Evolutionary conservation across 2,329 filamentous ascomycete genomes (phyloP).

Genomic region (Colletotrichum karsti): DNA sequence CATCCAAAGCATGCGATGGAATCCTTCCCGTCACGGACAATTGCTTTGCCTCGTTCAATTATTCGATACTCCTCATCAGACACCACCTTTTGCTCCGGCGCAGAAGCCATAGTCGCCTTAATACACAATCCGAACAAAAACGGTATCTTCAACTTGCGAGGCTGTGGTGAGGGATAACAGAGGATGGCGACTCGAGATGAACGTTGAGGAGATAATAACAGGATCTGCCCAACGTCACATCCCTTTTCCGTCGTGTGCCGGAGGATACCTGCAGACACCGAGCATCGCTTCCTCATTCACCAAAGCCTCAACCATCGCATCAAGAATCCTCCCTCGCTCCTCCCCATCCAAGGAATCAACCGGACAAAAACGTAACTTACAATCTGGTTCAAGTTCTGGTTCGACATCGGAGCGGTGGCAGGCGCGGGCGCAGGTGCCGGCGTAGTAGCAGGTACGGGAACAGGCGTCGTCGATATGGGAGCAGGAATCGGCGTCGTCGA

Average conservation of each 20-base stretch:
- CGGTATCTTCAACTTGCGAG: background rate
- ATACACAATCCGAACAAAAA: too few species aligned
- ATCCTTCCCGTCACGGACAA: background rate
- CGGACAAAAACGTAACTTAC: conserved; percentile 63
- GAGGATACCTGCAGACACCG: too few species aligned
- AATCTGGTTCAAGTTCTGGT: conserved; percentile 95
- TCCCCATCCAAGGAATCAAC: background rate
- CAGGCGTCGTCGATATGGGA: conserved; percentile 35
- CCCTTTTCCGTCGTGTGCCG: background rate
- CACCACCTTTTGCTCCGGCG: too few species aligned
- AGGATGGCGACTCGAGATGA: too few species aligned
- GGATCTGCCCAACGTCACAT: too few species aligned
- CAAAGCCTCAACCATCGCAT: background rate
- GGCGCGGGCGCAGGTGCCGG: conserved; percentile 30
- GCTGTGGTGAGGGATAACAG: too few species aligned
- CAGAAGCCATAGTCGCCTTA: too few species aligned
- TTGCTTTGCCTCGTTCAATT: too few species aligned
- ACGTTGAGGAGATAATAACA: too few species aligned
- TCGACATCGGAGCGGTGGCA: conserved; percentile 65
- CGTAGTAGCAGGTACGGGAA: conserved; percentile 30
- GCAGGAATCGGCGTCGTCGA: conserved; percentile 30
- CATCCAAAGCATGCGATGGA: background rate
- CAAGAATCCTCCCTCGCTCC: too few species aligned
- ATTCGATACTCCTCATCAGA: too few species aligned
- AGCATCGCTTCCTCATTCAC: background rate